A percentile compares a stretch with the other conserved stretches of the same genome.
Conservation (phyloP, 352 stramenopile species). For the Blastocystis sp. region DNA sequence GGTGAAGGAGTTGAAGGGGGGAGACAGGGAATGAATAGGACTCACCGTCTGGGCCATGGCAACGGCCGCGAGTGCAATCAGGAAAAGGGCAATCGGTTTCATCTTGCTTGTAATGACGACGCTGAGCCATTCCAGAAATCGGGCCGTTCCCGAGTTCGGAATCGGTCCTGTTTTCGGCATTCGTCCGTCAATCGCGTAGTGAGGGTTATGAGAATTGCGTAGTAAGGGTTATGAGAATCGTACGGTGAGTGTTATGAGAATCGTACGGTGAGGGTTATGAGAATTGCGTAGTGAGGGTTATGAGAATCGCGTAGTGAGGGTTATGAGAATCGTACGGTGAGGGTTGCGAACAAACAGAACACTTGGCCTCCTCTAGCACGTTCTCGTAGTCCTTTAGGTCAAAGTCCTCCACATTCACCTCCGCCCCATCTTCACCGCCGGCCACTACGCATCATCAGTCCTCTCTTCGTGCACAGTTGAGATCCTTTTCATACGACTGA, state of each 20-base stretch:
- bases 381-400: conserved; percentile 45
- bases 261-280: background rate
- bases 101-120: background rate
- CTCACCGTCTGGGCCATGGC: background rate
- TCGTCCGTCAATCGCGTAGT: background rate
- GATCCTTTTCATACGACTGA: conserved; percentile 9
- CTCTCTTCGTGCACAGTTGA: background rate
- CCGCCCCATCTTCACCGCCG: background rate
- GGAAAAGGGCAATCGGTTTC: conserved; percentile 4
- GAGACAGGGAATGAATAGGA: conserved; percentile 16
- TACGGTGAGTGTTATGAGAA: background rate
- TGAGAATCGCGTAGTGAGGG: background rate
- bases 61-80: background rate
- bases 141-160: background rate
- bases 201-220: background rate
- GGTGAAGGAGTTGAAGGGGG: conserved; percentile 32
- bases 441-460: conserved; percentile 9
- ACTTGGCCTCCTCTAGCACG: background rate
- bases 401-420: conserved; percentile 28
- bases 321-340: background rate
- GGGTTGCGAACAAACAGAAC: conserved; percentile 50
- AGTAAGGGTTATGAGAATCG: background rate
- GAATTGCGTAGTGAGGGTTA: background rate
- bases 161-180: background rate
- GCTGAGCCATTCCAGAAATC: background rate